Base-by-base conservation (phyloP, 805 yeast genomes). In the Ogataea methylovora region DNA sequence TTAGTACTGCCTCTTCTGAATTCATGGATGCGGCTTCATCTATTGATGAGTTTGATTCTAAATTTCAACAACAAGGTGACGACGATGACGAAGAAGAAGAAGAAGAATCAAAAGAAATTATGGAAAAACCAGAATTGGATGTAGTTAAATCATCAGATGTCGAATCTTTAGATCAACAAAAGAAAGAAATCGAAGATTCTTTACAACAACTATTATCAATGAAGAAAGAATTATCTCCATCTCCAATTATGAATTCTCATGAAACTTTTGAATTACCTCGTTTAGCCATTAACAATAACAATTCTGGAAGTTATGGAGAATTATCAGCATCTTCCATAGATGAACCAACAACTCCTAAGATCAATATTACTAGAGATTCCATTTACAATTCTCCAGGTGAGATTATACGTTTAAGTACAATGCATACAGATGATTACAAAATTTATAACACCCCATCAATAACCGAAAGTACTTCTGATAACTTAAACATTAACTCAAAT, bases 371-470 rank as follows among this genome's bases (percentile, higher is more conserved):
- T 4, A 11, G 16, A 10, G 38, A 48, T 3, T 42, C 49, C 5
- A 40, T 44, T 1, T 47, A 47, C 37, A 36, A 39, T 22, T 31
- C 41, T 2, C 45, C 41, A n/a, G 12, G 29, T 24, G 48, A 39
- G 32, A 39, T 41, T 23, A 44, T 44, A 23, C 32, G 51, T 17
- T 30, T 56, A 11, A 52, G 57, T 39, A 51, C 58, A 1, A 44
- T 56, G 48, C 54, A 52, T 11, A 53, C 60, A 1, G 49, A 50
- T 35, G 60, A 56, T 28, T 39, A 40, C 34, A 50, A 45, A 30
- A 54, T 56, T 17, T 56, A 56, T 33, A 56, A 56, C 27, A 35
- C 34, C 9, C 30, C 30, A n/a, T n/a, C 4, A 27, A 27, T 18
- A 30, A 19, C 23, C 4, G 17, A 15, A 12, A 23, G 9, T 23